phyloP scores from a whole-genome alignment of 768 basidiomycete species.

The Rhizopogon roseolus region DNA sequence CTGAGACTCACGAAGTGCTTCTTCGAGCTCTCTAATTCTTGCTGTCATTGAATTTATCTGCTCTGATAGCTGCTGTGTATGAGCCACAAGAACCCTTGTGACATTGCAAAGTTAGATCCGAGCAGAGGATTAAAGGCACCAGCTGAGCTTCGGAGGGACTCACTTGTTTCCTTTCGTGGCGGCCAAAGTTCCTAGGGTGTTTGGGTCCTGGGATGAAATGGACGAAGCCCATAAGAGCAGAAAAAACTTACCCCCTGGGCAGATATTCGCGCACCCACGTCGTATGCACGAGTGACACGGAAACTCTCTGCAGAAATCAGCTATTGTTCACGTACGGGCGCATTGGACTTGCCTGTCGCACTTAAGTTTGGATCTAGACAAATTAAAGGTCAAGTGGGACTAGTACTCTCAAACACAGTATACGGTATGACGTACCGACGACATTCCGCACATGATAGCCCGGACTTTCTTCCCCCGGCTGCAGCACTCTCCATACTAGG shows the following conservation, averaged over 20 bases:
- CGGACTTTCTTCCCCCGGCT: slow-evolving; percentile 25
- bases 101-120: slow-evolving; percentile 1
- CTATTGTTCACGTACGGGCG: neutral
- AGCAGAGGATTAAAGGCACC: neutral
- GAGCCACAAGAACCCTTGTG: slow-evolving; percentile 45
- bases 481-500: slow-evolving; percentile 2
- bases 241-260: slow-evolving; percentile 40
- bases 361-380: slow-evolving; percentile 45
- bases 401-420: neutral
- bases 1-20: slow-evolving; percentile 29
- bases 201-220: slow-evolving; percentile 1
- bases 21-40: slow-evolving; percentile 43
- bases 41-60: slow-evolving; percentile 39
- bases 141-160: slow-evolving; percentile 4
- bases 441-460: slow-evolving; percentile 50
- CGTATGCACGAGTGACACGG: slow-evolving; percentile 54
- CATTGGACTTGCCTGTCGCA: slow-evolving; percentile 38
- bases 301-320: slow-evolving; percentile 32
- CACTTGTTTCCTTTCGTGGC: slow-evolving; percentile 58
- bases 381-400: neutral
- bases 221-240: neutral
- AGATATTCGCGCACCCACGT: slow-evolving; percentile 47
- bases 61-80: slow-evolving; percentile 41
- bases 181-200: slow-evolving; percentile 35
- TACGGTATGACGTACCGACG: slow-evolving; percentile 31